A percentile compares a stretch with the other conserved stretches of the same genome.
Conservation (phyloP, 1,139 yeast species). For the Suhomyces atakaporum region DNA sequence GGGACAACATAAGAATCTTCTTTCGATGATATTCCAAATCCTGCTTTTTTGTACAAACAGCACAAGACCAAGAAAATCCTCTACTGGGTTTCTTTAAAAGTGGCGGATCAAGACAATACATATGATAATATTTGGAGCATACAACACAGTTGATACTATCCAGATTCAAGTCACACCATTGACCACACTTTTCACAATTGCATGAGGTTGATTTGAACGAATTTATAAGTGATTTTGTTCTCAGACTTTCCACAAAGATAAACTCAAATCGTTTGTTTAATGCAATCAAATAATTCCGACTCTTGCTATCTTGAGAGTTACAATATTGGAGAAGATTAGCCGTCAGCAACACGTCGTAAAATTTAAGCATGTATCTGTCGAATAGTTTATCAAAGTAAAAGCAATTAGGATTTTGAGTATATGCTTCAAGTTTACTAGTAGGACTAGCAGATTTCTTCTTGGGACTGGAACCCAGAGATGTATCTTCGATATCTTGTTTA, state of each 20-base stretch:
- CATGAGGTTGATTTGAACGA: conserved; percentile 57
- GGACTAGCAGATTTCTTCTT: conserved; percentile 21
- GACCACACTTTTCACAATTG: conserved; percentile 71
- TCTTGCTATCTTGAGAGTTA: conserved; percentile 55
- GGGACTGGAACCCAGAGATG: conserved; percentile 1
- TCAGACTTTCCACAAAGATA: conserved; percentile 73
- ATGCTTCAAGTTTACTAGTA: conserved; percentile 43
- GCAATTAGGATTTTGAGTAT: conserved; percentile 59
- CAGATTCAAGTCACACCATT: conserved; percentile 71
- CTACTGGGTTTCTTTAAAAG: conserved; percentile 75
- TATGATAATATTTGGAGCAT: conserved; percentile 71
- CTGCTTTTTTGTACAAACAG: conserved; percentile 60
- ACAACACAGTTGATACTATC: conserved; percentile 85
- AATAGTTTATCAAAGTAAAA: conserved; percentile 87
- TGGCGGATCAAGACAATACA: conserved; percentile 88
- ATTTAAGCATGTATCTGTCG: conserved; percentile 82
- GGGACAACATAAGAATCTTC: conserved; percentile 44
- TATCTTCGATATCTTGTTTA: conserved; percentile 61
- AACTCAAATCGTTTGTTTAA: conserved; percentile 69
- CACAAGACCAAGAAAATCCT: conserved; percentile 95
- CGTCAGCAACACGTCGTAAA: conserved; percentile 66
- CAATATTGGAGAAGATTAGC: conserved; percentile 52
- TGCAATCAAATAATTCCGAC: conserved; percentile 58
- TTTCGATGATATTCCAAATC: conserved; percentile 40
- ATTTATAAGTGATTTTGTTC: conserved; percentile 62